Conservation (phyloP, 768 basidiomycete species). For the Mrakia blollopis region DNA sequence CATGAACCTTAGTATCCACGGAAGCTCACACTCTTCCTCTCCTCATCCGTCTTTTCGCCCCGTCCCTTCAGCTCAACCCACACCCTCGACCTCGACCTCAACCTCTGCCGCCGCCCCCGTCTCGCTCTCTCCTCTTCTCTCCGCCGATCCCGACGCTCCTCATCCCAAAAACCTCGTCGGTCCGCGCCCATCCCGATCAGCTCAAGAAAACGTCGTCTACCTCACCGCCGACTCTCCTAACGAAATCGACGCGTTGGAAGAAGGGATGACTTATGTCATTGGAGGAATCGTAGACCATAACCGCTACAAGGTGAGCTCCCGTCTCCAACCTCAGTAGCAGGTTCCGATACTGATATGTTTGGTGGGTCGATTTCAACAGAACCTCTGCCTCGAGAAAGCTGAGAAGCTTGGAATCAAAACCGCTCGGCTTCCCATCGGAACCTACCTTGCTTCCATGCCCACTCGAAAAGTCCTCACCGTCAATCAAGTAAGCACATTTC, state of each 20-base stretch:
- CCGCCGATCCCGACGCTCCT: background rate
- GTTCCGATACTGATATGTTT: background rate
- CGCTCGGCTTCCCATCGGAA: conserved; percentile 91
- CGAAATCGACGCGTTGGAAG: conserved; percentile 72
- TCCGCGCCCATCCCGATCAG: conserved; percentile 6
- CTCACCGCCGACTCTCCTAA: conserved; percentile 90
- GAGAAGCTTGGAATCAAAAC: conserved; percentile 65
- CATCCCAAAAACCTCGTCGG: background rate
- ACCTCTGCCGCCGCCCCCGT: background rate
- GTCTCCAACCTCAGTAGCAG: background rate
- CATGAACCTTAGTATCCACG: background rate
- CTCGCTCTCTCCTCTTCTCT: background rate
- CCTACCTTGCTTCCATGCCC: conserved; percentile 71
- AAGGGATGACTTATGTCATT: conserved; percentile 86
- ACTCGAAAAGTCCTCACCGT: conserved; percentile 96
- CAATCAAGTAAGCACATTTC: conserved; percentile 64
- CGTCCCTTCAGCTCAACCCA: background rate
- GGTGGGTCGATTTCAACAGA: background rate
- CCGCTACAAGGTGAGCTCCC: conserved; percentile 70
- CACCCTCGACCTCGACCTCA: background rate
- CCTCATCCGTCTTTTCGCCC: background rate
- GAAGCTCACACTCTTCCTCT: too few species aligned
- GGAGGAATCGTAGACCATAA: conserved; percentile 95
- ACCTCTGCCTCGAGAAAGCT: conserved; percentile 80
- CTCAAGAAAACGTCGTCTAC: conserved; percentile 58